Base-by-base conservation (phyloP, 2,329 filamentous ascomycete genomes). In the Pestalotiopsis sp. region DNA sequence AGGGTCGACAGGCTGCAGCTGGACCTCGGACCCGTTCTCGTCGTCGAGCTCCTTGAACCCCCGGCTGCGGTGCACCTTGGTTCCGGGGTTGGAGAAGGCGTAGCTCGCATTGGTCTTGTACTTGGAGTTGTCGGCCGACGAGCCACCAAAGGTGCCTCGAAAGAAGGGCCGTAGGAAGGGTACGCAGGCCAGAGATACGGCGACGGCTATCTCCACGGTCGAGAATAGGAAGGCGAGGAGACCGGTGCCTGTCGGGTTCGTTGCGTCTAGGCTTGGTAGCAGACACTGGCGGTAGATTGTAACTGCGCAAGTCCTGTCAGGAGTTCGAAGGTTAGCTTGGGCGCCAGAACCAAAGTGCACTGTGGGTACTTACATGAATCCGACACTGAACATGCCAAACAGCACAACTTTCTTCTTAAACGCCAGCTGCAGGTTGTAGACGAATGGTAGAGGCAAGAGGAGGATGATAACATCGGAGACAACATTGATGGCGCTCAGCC, bases 151-250 rank as follows among this genome's bases (percentile, higher is more conserved):
- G 9, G 41, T 66, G 27, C 64, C 45, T 27, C 59, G 41, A 31
- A 69, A 69, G 5, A 70, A 49, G 0, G 66, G 69, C 4, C 66
- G 57, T n/a, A 70, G 59, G 52, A 68, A 70, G 3, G 69, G 69
- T 5, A 70, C 63, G 52, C 69, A 70, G 9, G 69, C 66, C 14
- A 70, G 49, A 14, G 66, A 63, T 4, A 70, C 56, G 20, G 69
- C 69, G 9, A 70, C 66, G 25, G 66, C 66, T 12, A 64, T 36
- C 59, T 70, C 69, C 17, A 70, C 45, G 23, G 56, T 63, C 9
- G 69, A 68, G 36, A 70, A 66, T 0, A 70, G 9, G 20, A 56
- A 45, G 6, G 66, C 63, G 13, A 66, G 64, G 17, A 70, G 59
- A 17, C 62, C 66, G n/a, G 58, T 45, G 4, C 63, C 45, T 1